Evolutionary conservation across 1,284 basidiomycete species (phyloP), one percentile per base, ranked within the genome.

Genomic region (Moesziomyces sp.): DNA sequence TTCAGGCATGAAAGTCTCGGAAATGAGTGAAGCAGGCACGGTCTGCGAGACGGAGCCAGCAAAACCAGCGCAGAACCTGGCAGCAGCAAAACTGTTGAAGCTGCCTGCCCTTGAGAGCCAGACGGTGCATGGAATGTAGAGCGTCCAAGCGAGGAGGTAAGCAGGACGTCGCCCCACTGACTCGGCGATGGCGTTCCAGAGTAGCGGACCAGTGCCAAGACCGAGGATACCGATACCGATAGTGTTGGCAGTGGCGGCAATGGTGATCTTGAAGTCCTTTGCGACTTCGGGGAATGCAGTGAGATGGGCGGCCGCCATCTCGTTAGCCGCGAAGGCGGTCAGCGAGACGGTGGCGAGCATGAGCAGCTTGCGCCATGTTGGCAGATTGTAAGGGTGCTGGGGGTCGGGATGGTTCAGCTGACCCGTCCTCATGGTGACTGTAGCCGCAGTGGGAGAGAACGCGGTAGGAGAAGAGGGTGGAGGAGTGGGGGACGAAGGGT

Each of bases 201-300:
- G 65, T 9, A 85, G 53, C 0, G 83, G 78, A 2, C 85, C 85
- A 4, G 84, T 78, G 1, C 83, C 84, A n/a, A 83, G 73, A 30
- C 85, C 85, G 14, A 85, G 79, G n/a, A 85, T 77, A 23, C 67
- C 70, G 68, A 84, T 84, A 11, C 84, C 84, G 54, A 85, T 83
- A 0, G 83, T 74, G 66, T 85, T 83, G 28, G 84, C 81, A 10
- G 79, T 80, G 5, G 74, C 60, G 3, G 77, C 57, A 5, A 82
- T 79, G n/a, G 72, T 61, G 3, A 70, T 67, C 18, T 74, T 61
- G 51, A 81, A 79, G 26, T 61, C 58, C 3, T 58, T 50, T n/a
- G 81, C 76, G 45, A 84, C 64, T 42, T 66, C 64, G 16, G 71
- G 76, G 66, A 65, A 68, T 14, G 62, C 70, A 48, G 76, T 77